Evolutionary conservation across 2,329 filamentous ascomycete genomes (phyloP), one percentile per base, ranked within the genome.

Genomic region (Graphilbum fragrans): DNA sequence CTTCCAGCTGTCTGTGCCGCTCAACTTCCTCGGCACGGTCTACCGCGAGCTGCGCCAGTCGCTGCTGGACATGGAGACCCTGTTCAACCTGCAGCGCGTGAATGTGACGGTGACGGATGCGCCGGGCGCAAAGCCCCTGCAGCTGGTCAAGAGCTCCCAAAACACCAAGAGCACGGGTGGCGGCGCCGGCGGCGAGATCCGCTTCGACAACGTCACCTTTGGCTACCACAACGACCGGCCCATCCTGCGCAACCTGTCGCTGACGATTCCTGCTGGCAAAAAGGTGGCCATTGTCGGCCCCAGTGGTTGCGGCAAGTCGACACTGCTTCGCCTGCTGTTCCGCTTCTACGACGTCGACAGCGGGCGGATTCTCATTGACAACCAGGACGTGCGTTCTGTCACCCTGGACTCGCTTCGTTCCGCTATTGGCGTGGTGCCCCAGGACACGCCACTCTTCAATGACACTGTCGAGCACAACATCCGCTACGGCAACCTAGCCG

Each of bases 21-120:
- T 98, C 45, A 98, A 98, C 68, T 98, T 98, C 61, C 69, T 98
- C 4, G 92, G 92, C n/a, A 94, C 87, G 14, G 90, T 98, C 12
- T 98, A 98, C 59, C 82, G 92, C 52, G 92, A 98, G 63, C 72
- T 98, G 41, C 76, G 92, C 42, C 92, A 98, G 64, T 94, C 86
- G 19, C 70, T 98, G 35, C 70, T 98, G 27, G 93, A 98, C 58
- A 98, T 98, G 92, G 92, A 96, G 63, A 96, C 92, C 0, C 72
- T 98, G 6, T 98, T 98, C 69, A 94, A 86, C 58, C 70, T 98
- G 25, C 92, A 98, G 61, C 96, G 94, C 59, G 90, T 96, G 56
- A 94, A 96, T 51, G 80, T 95, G 12, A 77, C 74, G 31, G 83
- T 98, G 56, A 80, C 77, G 52, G 88, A 98, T 52, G 70, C 74